Evolutionary conservation across 2,329 filamentous ascomycete species (phyloP).

Genomic region (Beauveria scarabaeidicola): DNA sequence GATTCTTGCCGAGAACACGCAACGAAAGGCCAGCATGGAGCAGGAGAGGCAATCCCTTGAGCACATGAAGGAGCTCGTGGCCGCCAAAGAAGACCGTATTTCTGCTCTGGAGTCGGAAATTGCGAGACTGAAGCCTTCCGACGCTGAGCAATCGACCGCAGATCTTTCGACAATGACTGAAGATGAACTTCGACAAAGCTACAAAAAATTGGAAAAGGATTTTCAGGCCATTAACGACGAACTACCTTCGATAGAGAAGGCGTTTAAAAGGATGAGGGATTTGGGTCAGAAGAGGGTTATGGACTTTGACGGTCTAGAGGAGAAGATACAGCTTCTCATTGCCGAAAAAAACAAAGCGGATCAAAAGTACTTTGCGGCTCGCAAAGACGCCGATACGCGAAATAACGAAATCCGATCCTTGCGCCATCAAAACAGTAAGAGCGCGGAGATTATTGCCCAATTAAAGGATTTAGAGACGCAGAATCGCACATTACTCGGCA

Average conservation of each 20-base stretch:
- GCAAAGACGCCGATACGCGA: conserved; percentile 85
- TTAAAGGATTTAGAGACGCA: conserved; percentile 83
- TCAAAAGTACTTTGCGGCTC: conserved; percentile 93
- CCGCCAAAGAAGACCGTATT: conserved; percentile 74
- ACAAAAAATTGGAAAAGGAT: conserved; percentile 67
- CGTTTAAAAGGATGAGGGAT: conserved; percentile 81
- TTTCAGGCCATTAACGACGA: conserved; percentile 81
- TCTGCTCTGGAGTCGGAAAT: conserved; percentile 74
- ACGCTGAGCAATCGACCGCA: conserved; percentile 34
- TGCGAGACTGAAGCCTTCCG: conserved; percentile 52
- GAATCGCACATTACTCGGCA: conserved; percentile 66
- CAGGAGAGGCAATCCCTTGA: conserved; percentile 61
- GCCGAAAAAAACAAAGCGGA: conserved; percentile 95
- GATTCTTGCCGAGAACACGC: conserved; percentile 68
- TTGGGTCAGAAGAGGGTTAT: conserved; percentile 80
- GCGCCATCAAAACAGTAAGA: conserved; percentile 77
- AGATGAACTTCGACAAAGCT: conserved; percentile 67
- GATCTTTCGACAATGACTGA: conserved; percentile 50
- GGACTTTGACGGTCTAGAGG: conserved; percentile 67
- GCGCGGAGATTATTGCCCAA: conserved; percentile 85
- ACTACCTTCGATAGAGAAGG: conserved; percentile 78
- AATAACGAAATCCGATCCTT: conserved; percentile 72
- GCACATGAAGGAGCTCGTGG: conserved; percentile 71
- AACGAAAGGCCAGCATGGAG: conserved; percentile 71
- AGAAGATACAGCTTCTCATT: conserved; percentile 62